A percentile compares a stretch with the other conserved stretches of the same genome.
phyloP scores from a whole-genome alignment of 768 basidiomycete species.

The Panus rudis region DNA sequence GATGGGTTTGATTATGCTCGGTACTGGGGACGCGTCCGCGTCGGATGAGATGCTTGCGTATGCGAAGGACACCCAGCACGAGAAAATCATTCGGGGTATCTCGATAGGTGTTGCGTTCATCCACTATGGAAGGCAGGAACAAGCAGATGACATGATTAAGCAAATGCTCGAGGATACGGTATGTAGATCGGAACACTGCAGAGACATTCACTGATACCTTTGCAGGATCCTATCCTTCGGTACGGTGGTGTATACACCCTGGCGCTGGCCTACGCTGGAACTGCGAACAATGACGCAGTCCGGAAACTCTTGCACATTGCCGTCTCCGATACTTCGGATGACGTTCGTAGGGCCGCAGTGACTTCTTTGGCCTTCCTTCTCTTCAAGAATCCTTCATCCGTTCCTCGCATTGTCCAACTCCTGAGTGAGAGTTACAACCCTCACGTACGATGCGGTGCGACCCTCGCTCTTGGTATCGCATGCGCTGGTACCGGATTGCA shows the following conservation, averaged over 20 bases:
- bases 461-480: slow-evolving; percentile 91
- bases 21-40: slow-evolving; percentile 73
- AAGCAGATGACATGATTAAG: slow-evolving; percentile 81
- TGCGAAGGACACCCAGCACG: slow-evolving; percentile 95
- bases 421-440: slow-evolving; percentile 98
- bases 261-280: slow-evolving; percentile 94
- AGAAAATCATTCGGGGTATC: slow-evolving; percentile 97
- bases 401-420: slow-evolving; percentile 94
- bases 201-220: slow-evolving; percentile 1
- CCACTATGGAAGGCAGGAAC: slow-evolving; percentile 88
- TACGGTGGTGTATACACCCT: slow-evolving; percentile 98
- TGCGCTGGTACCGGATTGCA: slow-evolving; percentile 96
- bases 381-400: slow-evolving; percentile 94
- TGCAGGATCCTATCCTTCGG: slow-evolving; percentile 89
- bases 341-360: slow-evolving; percentile 94
- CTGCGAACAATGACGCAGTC: slow-evolving; percentile 89
- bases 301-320: slow-evolving; percentile 91
- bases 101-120: slow-evolving; percentile 91
- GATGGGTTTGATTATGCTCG: slow-evolving; percentile 97
- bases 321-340: slow-evolving; percentile 96
- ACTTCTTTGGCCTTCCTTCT: slow-evolving; percentile 93
- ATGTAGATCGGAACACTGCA: slow-evolving; percentile 2
- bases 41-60: slow-evolving; percentile 95
- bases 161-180: slow-evolving; percentile 83
- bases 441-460: slow-evolving; percentile 95